Conservation (phyloP, 176 grass and related monocot genomes). For the Hordeum marinum region DNA sequence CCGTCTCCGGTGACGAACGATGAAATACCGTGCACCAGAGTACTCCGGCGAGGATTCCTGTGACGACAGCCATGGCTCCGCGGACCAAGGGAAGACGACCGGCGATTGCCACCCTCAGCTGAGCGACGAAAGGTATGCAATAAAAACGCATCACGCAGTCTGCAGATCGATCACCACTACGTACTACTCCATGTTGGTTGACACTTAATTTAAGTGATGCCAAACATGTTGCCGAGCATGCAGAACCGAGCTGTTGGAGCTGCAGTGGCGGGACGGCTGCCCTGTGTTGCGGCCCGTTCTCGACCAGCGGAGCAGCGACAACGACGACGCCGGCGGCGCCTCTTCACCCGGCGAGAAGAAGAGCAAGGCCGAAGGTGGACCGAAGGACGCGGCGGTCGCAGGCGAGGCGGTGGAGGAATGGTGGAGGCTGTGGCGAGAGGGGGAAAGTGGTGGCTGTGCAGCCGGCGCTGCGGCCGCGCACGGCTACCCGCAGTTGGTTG, state of each 20-base stretch:
- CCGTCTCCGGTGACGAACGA: not conserved
- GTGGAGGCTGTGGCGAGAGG: constrained; percentile 8
- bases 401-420: not conserved
- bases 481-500: not conserved
- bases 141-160: no score
- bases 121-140: not conserved
- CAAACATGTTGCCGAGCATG: not conserved
- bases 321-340: not conserved
- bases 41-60: not conserved
- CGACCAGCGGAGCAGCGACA: not conserved
- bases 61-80: not conserved
- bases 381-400: not conserved
- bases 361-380: not conserved
- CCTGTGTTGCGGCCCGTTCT: constrained; percentile 9
- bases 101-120: not conserved
- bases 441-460: not conserved
- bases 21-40: not conserved
- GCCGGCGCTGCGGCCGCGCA: not conserved
- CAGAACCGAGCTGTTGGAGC: constrained; percentile 7
- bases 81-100: not conserved
- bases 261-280: constrained; percentile 15
- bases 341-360: not conserved
- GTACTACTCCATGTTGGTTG: not conserved
- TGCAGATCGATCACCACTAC: not conserved
- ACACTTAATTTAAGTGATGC: not conserved